Conservation (phyloP, 352 stramenopile genomes). For the Saprolegnia parasitica region DNA sequence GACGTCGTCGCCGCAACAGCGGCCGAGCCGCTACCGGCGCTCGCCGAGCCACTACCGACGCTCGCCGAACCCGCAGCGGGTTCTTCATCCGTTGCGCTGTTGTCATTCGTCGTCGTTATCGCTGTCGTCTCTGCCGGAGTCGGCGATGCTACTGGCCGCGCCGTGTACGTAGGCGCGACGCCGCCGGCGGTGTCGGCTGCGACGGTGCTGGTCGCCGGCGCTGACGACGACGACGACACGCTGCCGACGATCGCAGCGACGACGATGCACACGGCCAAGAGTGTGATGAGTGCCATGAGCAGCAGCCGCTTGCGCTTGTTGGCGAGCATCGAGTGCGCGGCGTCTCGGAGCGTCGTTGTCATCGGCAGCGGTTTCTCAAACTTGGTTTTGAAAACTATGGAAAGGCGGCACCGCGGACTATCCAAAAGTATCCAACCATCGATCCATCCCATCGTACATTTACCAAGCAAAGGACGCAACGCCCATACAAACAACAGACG, state of each 20-base stretch:
- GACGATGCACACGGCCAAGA: not conserved
- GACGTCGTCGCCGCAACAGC: too few relatives aligned
- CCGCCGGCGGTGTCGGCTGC: not conserved
- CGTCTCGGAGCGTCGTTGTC: not conserved
- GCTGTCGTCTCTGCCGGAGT: not conserved
- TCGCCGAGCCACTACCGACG: not conserved
- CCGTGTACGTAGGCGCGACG: not conserved
- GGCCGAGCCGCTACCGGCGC: not conserved
- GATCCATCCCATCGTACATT: too few relatives aligned
- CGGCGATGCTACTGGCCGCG: not conserved
- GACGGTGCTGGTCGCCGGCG: not conserved
- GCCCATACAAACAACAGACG: conserved; percentile 84
- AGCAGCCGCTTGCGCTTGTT: conserved; percentile 12
- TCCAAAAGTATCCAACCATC: too few relatives aligned
- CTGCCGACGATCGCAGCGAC: conserved; percentile 8
- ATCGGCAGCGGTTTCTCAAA: not conserved
- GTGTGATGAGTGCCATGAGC: conserved; percentile 3
- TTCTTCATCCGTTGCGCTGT: too few relatives aligned
- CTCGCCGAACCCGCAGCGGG: not conserved
- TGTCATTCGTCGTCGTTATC: not conserved
- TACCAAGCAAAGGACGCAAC: too few relatives aligned
- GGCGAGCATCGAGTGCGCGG: not conserved
- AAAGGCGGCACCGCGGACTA: too few relatives aligned
- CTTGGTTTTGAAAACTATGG: not conserved
- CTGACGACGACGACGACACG: not conserved